phyloP scores from a whole-genome alignment of 345 rosid species.

The Clarkia xantiana region DNA sequence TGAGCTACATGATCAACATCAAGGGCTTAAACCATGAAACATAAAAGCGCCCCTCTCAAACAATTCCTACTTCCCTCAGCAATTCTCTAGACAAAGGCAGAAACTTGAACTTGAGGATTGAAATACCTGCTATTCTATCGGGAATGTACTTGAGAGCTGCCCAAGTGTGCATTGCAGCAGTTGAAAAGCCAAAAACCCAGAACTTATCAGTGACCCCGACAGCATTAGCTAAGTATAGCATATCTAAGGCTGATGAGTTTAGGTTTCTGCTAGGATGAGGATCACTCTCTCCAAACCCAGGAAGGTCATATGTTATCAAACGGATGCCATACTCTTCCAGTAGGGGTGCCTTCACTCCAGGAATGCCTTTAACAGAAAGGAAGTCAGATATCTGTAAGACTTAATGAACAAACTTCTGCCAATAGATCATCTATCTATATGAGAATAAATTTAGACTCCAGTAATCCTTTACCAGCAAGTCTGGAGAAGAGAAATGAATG shows the following conservation, averaged over 20 bases:
- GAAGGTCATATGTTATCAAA: conserved; percentile 76
- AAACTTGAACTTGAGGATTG: neutral
- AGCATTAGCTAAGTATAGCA: conserved; percentile 54
- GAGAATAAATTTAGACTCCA: neutral
- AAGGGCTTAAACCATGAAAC: too few species aligned
- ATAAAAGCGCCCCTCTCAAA: too few species aligned
- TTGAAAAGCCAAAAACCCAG: conserved; percentile 81
- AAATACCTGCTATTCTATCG: conserved; percentile 58
- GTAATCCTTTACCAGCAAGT: conserved; percentile 42
- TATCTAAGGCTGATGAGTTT: conserved; percentile 72
- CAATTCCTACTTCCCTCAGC: too few species aligned
- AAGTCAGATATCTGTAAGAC: conserved; percentile 1
- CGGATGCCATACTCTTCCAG: conserved; percentile 74
- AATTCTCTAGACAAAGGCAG: too few species aligned
- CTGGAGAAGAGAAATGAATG: conserved; percentile 83
- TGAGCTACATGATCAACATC: too few species aligned
- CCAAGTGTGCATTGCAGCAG: conserved; percentile 83
- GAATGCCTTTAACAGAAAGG: conserved; percentile 47
- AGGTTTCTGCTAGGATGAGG: conserved; percentile 62
- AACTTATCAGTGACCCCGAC: conserved; percentile 48
- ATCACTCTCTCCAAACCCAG: conserved; percentile 98
- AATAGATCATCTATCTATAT: neutral
- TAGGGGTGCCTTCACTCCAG: conserved; percentile 55
- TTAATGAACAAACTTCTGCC: conserved; percentile 5
- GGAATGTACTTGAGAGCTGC: conserved; percentile 80